Conservation (phyloP, 1,139 yeast species). For the Spathaspora sp. region DNA sequence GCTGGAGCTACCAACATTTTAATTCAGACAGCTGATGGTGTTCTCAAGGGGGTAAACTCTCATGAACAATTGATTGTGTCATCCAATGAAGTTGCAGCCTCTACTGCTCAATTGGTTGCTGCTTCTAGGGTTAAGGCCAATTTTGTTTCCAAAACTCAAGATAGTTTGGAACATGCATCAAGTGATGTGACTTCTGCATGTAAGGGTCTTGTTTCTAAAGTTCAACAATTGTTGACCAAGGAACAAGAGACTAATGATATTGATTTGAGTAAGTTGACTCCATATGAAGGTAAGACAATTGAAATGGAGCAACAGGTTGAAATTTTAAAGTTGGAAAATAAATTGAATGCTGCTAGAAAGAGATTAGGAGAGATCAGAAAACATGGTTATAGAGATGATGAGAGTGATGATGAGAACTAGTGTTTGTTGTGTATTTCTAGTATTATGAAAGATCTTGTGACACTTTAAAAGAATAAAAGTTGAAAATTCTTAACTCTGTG, state of each 20-base stretch:
- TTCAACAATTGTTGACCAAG: slow-evolving; percentile 56
- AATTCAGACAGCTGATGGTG: slow-evolving; percentile 86
- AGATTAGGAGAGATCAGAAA: slow-evolving; percentile 84
- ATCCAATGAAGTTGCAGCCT: slow-evolving; percentile 88
- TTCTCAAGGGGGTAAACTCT: slow-evolving; percentile 58
- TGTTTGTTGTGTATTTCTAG: background rate
- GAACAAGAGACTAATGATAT: slow-evolving; percentile 36
- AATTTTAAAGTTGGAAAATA: slow-evolving; percentile 78
- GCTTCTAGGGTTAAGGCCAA: slow-evolving; percentile 88
- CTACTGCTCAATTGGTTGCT: slow-evolving; percentile 90
- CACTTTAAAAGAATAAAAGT: background rate
- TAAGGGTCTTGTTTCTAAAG: slow-evolving; percentile 66
- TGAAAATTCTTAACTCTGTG: no score
- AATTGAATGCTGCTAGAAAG: slow-evolving; percentile 70
- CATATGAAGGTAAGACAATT: slow-evolving; percentile 80
- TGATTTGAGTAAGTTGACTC: slow-evolving; percentile 68
- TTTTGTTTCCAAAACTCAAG: slow-evolving; percentile 76
- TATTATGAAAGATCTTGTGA: background rate
- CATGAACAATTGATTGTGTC: slow-evolving; percentile 89
- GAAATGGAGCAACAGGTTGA: slow-evolving; percentile 96
- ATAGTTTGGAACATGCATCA: slow-evolving; percentile 67
- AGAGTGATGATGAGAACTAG: slow-evolving; percentile 38
- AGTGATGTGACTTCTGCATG: slow-evolving; percentile 74
- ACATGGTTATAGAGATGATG: slow-evolving; percentile 63
- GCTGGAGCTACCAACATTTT: slow-evolving; percentile 81